Evolutionary conservation across 2,329 filamentous ascomycete species (phyloP).

Genomic region (Venturiaceae sp.): DNA sequence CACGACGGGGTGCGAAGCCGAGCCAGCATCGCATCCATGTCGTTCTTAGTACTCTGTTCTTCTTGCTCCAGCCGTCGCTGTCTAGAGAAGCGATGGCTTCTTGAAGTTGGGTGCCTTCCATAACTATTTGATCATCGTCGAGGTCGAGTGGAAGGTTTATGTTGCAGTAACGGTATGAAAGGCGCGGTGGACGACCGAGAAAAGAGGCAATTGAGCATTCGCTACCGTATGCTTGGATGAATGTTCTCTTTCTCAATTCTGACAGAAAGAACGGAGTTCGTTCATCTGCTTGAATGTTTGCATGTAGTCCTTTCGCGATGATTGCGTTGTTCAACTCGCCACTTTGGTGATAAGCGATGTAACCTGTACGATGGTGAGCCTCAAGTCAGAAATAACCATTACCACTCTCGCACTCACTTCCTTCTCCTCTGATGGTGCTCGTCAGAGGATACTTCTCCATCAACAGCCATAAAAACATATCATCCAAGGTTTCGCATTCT

Average conservation of each 20-base stretch:
- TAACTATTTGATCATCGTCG: constrained; percentile 37
- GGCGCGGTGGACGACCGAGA: constrained; percentile 43
- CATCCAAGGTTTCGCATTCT: constrained; percentile 21
- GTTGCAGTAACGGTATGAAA: constrained; percentile 43
- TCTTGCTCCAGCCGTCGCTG: constrained; percentile 41
- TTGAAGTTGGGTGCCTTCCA: constrained; percentile 31
- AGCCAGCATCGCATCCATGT: constrained; percentile 38
- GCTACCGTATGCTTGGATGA: constrained; percentile 20
- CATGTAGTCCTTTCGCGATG: constrained; percentile 22
- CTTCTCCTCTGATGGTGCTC: constrained; percentile 18
- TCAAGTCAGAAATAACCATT: background rate
- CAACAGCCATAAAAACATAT: constrained; percentile 23
- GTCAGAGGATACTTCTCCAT: constrained; percentile 20
- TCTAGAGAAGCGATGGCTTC: constrained; percentile 33
- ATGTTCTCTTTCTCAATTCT: constrained; percentile 23
- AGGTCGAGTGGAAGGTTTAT: constrained; percentile 47
- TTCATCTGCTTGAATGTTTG: constrained; percentile 22
- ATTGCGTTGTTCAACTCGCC: constrained; percentile 18
- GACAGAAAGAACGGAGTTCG: constrained; percentile 24
- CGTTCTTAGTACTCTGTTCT: constrained; percentile 30
- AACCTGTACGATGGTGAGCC: constrained; percentile 17
- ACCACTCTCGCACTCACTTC: constrained; percentile 15
- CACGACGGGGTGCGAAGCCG: constrained; percentile 40
- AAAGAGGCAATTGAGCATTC: constrained; percentile 45
- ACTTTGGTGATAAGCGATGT: constrained; percentile 22